These are phyloP conservation scores for Globisporangium orthogonon DNA, from an alignment of 352 stramenopile genomes.

Conservation along the genomic window DNA sequence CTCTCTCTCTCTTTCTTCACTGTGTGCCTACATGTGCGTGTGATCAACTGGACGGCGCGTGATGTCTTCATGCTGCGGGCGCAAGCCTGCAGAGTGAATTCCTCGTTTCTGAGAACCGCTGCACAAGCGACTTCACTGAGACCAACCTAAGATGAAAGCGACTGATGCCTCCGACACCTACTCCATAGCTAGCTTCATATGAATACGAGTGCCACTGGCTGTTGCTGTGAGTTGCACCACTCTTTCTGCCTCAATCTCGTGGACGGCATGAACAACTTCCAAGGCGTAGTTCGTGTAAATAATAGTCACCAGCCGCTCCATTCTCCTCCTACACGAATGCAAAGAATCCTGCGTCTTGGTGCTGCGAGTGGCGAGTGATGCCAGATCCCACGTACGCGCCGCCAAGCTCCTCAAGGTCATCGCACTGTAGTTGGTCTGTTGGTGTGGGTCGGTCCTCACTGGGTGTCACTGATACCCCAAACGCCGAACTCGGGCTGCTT, in stretches of 20 bases:
- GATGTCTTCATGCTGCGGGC: conserved; percentile 74
- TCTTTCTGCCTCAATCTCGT: too few relatives aligned
- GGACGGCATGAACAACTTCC: too few relatives aligned
- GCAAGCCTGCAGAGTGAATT: conserved; percentile 74
- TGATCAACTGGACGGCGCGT: conserved; percentile 24
- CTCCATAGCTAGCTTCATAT: not conserved
- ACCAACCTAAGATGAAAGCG: conserved; percentile 73
- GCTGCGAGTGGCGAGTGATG: not conserved
- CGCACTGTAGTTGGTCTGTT: not conserved
- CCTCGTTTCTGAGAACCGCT: conserved; percentile 89
- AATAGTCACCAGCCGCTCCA: not conserved
- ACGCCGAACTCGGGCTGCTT: too few relatives aligned
- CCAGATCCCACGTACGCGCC: not conserved
- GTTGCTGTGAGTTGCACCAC: too few relatives aligned
- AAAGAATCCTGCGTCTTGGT: not conserved
- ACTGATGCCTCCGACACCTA: conserved; percentile 53
- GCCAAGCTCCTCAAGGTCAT: not conserved
- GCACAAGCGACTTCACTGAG: conserved; percentile 83
- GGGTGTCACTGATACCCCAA: too few relatives aligned
- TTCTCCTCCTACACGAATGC: not conserved
- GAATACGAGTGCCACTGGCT: too few relatives aligned
- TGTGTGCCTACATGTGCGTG: conserved; percentile 8
- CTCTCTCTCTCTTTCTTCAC: not conserved
- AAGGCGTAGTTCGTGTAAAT: not conserved
- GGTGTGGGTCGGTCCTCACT: too few relatives aligned